phyloP scores from a whole-genome alignment of 345 rosid species.

The Camelina laxa region DNA sequence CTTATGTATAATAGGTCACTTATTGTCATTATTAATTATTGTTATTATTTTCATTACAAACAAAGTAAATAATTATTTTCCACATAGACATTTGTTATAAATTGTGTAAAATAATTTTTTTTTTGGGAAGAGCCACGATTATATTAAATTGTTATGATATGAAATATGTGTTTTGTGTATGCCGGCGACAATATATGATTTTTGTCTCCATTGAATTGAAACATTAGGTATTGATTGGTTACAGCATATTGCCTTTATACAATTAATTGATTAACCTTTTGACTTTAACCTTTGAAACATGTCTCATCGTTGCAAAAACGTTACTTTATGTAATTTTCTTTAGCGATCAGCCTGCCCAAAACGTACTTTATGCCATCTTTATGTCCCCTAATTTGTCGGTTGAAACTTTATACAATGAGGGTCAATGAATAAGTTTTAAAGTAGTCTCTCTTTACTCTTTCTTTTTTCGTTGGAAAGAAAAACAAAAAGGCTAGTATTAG shows the following conservation, averaged over 20 bases:
- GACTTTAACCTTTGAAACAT: slow-evolving; percentile 40
- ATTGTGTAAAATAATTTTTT: slow-evolving; percentile 1
- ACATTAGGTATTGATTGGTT: slow-evolving; percentile 44
- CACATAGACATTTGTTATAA: background rate
- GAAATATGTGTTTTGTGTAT: slow-evolving; percentile 23
- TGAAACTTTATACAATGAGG: slow-evolving; percentile 28
- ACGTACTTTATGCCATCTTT: slow-evolving; percentile 41
- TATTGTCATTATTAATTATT: background rate
- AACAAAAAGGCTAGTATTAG: slow-evolving; percentile 7
- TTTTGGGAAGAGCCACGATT: slow-evolving; percentile 2
- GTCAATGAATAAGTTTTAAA: slow-evolving; percentile 33
- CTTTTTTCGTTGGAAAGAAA: slow-evolving; percentile 10
- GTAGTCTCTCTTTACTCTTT: slow-evolving; percentile 27
- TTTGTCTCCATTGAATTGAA: slow-evolving; percentile 40
- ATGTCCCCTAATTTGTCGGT: slow-evolving; percentile 47
- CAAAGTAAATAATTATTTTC: background rate
- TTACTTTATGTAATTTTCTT: slow-evolving; percentile 32
- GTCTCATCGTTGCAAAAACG: slow-evolving; percentile 47
- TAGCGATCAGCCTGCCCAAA: slow-evolving; percentile 43
- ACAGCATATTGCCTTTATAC: slow-evolving; percentile 36
- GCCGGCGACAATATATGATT: slow-evolving; percentile 32
- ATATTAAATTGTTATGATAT: slow-evolving; percentile 14
- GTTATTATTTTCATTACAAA: background rate
- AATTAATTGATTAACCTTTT: slow-evolving; percentile 41
- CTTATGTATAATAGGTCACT: background rate